Conservation (phyloP, 176 grass and related monocot genomes). For the Zea luxurians region DNA sequence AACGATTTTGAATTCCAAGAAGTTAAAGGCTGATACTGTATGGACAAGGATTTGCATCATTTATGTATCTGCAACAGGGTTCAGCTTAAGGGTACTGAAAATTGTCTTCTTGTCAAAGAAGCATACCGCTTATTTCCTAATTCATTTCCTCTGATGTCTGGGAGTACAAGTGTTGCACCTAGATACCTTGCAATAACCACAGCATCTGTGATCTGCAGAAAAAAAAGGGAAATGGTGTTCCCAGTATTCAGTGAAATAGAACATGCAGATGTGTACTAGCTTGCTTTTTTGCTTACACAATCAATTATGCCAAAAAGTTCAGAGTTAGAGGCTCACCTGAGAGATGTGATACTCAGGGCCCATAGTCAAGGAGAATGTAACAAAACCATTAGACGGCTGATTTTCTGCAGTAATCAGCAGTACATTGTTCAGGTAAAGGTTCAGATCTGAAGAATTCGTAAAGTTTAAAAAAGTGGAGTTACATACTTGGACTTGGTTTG, state of each 20-base stretch:
- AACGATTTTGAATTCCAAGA: conserved; percentile 1
- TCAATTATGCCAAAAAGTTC: background rate
- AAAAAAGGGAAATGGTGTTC: conserved; percentile 9
- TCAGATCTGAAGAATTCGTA: background rate
- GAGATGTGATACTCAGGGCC: conserved; percentile 79
- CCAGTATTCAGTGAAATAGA: conserved; percentile 1
- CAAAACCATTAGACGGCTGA: conserved; percentile 54
- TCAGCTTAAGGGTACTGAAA: conserved; percentile 12
- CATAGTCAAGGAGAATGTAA: conserved; percentile 78
- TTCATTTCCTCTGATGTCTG: conserved; percentile 82
- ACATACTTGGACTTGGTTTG: conserved; percentile 70
- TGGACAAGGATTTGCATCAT: conserved; percentile 7
- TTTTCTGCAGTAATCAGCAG: conserved; percentile 41
- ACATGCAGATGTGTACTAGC: background rate
- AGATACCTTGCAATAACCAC: conserved; percentile 82
- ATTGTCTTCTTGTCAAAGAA: conserved; percentile 8
- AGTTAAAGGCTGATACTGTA: conserved; percentile 15
- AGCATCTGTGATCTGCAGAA: conserved; percentile 77
- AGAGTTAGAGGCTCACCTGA: conserved; percentile 46
- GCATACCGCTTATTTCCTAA: conserved; percentile 73
- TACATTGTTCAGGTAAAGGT: conserved; percentile 19
- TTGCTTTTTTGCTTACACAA: background rate
- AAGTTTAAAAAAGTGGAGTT: conserved; percentile 1
- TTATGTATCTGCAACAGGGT: background rate
- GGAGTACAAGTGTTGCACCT: conserved; percentile 82